A percentile compares a stretch with the other conserved stretches of the same genome.
Evolutionary conservation across 768 basidiomycete species (phyloP).

Genomic region (Boletus sp.): DNA sequence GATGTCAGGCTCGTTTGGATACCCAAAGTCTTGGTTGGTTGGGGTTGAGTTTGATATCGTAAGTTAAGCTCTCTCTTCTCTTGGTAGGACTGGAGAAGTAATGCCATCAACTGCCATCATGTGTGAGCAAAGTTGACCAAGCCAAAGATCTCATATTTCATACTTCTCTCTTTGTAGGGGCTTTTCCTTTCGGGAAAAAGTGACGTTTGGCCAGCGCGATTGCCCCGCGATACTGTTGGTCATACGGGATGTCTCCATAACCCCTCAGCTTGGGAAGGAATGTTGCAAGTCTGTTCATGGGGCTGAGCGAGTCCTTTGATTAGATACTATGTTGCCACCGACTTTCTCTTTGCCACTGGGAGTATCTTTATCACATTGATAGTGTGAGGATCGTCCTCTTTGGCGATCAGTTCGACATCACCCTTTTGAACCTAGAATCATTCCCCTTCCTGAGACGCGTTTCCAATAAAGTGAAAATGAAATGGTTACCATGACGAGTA

Average conservation of each 20-base stretch:
- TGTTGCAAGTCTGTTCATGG: conserved; percentile 18
- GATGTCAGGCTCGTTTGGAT: conserved; percentile 19
- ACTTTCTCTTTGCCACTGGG: conserved; percentile 24
- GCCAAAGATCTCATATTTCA: background rate
- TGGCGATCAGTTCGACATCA: conserved; percentile 19
- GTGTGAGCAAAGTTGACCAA: background rate
- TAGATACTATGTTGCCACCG: background rate
- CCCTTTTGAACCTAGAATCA: conserved; percentile 24
- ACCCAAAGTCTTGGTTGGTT: conserved; percentile 13
- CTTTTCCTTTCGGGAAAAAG: conserved; percentile 23
- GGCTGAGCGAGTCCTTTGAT: background rate
- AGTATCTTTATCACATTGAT: conserved; percentile 26
- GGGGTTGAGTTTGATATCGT: background rate
- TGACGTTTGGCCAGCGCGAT: conserved; percentile 28
- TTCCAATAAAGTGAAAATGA: background rate
- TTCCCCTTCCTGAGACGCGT: background rate
- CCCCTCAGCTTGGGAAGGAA: conserved; percentile 30
- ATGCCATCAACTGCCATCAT: conserved; percentile 18
- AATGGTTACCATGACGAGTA: conserved; percentile 22
- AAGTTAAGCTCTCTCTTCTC: conserved; percentile 15
- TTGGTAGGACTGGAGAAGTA: conserved; percentile 25
- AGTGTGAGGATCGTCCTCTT: conserved; percentile 8
- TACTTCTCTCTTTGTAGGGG: conserved; percentile 27
- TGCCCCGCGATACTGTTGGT: conserved; percentile 25
- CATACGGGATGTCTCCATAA: conserved; percentile 27